phyloP scores from a whole-genome alignment of 306 rosid species.

The Gastrolobium bilobum region DNA sequence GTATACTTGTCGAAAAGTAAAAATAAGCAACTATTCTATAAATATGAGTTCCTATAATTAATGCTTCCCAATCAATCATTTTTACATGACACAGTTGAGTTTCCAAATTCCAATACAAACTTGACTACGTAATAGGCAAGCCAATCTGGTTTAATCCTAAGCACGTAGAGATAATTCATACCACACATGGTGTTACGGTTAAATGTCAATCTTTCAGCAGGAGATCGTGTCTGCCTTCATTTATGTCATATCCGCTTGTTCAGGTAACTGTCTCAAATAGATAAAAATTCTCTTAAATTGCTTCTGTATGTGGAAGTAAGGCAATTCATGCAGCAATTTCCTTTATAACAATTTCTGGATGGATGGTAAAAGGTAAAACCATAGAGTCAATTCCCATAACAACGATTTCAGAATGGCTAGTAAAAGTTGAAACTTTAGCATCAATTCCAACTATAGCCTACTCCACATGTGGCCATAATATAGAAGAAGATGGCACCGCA shows the following conservation, averaged over 20 bases:
- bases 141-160: not conserved
- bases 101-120: not conserved
- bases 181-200: slow-evolving; percentile 77
- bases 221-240: no score
- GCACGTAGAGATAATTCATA: slow-evolving; percentile 40
- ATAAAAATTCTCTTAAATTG: not conserved
- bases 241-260: slow-evolving; percentile 82
- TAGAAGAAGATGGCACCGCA: no score
- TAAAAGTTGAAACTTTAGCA: not conserved
- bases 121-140: not conserved
- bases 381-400: not conserved
- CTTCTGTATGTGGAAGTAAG: not conserved
- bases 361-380: not conserved
- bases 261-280: slow-evolving; percentile 71
- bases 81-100: not conserved
- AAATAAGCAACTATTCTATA: not conserved
- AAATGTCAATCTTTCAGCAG: slow-evolving; percentile 73
- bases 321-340: not conserved
- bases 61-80: slow-evolving; percentile 17
- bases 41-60: not conserved
- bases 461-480: no score
- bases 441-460: not conserved
- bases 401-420: not conserved
- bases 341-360: not conserved
- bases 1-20: no score